Evolutionary conservation across 2,329 filamentous ascomycete genomes (phyloP).

Genomic region (Aspergillus candidus): DNA sequence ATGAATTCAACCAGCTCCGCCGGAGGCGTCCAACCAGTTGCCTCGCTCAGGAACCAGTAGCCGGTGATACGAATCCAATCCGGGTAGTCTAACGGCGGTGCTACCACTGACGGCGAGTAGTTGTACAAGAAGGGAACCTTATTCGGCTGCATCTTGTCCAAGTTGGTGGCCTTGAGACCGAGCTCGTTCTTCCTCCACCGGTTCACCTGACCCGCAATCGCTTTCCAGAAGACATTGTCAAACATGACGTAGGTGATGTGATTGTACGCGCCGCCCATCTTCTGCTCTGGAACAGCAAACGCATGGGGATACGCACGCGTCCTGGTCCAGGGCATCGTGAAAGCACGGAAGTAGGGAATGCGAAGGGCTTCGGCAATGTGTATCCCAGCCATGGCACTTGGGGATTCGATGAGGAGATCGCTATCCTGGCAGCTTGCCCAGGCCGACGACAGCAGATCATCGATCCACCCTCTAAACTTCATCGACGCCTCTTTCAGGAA

Average conservation of each 20-base stretch:
- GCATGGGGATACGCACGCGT: constrained; percentile 95
- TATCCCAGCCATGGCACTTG: constrained; percentile 94
- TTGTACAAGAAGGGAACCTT: constrained; percentile 99
- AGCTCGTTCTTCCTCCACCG: constrained; percentile 80
- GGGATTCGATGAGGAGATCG: constrained; percentile 89
- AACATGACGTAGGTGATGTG: constrained; percentile 94
- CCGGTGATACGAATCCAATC: constrained; percentile 97
- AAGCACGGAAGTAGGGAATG: constrained; percentile 94
- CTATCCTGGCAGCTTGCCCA: constrained; percentile 79
- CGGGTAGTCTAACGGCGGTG: constrained; percentile 87
- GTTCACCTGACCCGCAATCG: constrained; percentile 86
- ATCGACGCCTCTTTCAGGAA: constrained; percentile 82
- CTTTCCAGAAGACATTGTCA: constrained; percentile 94
- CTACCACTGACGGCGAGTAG: constrained; percentile 90
- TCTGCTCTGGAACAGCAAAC: constrained; percentile 85
- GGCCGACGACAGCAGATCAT: constrained; percentile 74
- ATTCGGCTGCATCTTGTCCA: constrained; percentile 91
- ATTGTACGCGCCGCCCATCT: constrained; percentile 93
- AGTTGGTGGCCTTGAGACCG: constrained; percentile 68
- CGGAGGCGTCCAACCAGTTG: constrained; percentile 63
- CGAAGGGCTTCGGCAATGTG: constrained; percentile 90
- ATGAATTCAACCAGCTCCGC: constrained; percentile 75
- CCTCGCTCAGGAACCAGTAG: constrained; percentile 94
- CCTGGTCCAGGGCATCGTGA: constrained; percentile 98
- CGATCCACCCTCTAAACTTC: constrained; percentile 92